phyloP scores from a whole-genome alignment of 495 filamentous ascomycete species.

The Annulohypoxylon bovei region DNA sequence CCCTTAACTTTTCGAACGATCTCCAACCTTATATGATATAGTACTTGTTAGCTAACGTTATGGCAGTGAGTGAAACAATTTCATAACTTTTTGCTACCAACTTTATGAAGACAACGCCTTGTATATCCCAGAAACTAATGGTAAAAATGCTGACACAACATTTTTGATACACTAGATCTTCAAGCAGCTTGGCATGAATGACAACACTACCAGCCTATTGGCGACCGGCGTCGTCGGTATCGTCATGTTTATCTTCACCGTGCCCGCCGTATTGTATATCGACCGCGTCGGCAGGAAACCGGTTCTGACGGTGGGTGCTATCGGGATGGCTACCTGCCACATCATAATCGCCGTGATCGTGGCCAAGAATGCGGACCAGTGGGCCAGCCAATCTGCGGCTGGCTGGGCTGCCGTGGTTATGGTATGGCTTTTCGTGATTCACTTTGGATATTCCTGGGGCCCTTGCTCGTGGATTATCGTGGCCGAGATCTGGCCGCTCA shows the following conservation, averaged over 20 bases:
- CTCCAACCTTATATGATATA: too few relatives aligned
- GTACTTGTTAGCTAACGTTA: too few relatives aligned
- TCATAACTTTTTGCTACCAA: too few relatives aligned
- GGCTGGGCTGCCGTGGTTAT: constrained; percentile 83
- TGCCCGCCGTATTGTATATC: constrained; percentile 74
- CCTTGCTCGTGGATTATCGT: constrained; percentile 77
- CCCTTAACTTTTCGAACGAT: too few relatives aligned
- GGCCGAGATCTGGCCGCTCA: constrained; percentile 80
- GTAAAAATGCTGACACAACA: too few relatives aligned
- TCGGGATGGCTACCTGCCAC: constrained; percentile 70
- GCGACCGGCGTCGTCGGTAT: constrained; percentile 85
- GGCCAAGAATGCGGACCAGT: constrained; percentile 68
- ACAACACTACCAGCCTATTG: constrained; percentile 72
- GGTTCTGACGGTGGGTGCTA: constrained; percentile 63
- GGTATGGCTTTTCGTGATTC: constrained; percentile 84
- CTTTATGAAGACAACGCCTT: too few relatives aligned
- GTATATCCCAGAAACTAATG: too few relatives aligned
- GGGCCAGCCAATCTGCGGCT: constrained; percentile 67
- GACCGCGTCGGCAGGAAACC: constrained; percentile 68
- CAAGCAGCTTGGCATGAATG: constrained; percentile 68
- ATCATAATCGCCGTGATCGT: constrained; percentile 81
- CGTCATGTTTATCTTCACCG: constrained; percentile 74
- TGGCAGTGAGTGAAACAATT: too few relatives aligned
- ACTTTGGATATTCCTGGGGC: constrained; percentile 82
- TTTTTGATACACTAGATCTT: too few relatives aligned